Evolutionary conservation across 192 early-diverging fungal species (phyloP).

Genomic region (Coemansia sp.): DNA sequence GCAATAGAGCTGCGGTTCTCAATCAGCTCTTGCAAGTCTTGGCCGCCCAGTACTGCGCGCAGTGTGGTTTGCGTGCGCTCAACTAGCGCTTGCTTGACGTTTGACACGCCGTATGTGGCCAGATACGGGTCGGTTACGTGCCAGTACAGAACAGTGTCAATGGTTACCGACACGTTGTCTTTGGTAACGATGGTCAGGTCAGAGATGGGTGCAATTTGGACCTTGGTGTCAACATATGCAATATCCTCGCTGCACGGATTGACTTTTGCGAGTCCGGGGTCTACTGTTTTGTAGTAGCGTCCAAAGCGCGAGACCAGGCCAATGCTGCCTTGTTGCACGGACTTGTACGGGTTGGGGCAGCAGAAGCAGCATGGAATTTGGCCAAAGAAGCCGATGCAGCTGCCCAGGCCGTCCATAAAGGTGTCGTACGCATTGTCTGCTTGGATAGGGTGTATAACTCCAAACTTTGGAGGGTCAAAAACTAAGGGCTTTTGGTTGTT

Average conservation of each 20-base stretch:
- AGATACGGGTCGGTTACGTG: slow-evolving; percentile 75
- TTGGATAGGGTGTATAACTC: slow-evolving; percentile 22
- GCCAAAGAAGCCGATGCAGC: slow-evolving; percentile 37
- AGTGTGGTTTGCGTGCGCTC: slow-evolving; percentile 92
- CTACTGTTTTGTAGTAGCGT: slow-evolving; percentile 56
- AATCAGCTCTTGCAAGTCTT: slow-evolving; percentile 82
- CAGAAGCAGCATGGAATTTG: slow-evolving; percentile 53
- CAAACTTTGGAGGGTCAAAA: slow-evolving; percentile 24
- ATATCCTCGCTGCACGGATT: slow-evolving; percentile 51
- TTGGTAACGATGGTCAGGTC: slow-evolving; percentile 80
- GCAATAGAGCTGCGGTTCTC: slow-evolving; percentile 88
- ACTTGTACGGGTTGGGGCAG: slow-evolving; percentile 52
- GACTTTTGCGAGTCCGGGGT: slow-evolving; percentile 56
- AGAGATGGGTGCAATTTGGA: slow-evolving; percentile 64
- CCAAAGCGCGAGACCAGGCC: slow-evolving; percentile 51
- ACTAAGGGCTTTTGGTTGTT: neutral
- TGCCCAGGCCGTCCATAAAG: slow-evolving; percentile 35
- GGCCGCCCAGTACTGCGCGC: slow-evolving; percentile 77
- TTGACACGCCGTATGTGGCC: slow-evolving; percentile 75
- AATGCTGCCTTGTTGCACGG: slow-evolving; percentile 47
- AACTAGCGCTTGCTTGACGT: slow-evolving; percentile 70
- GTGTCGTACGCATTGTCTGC: slow-evolving; percentile 29
- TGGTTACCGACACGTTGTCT: slow-evolving; percentile 82
- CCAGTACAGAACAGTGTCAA: slow-evolving; percentile 90
- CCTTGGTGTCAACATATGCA: slow-evolving; percentile 57